Percentiles rank a stretch among this genome's conserved stretches.
Evolutionary conservation across 1,284 basidiomycete species (phyloP).

Genomic region (Ganoderma meredithae): DNA sequence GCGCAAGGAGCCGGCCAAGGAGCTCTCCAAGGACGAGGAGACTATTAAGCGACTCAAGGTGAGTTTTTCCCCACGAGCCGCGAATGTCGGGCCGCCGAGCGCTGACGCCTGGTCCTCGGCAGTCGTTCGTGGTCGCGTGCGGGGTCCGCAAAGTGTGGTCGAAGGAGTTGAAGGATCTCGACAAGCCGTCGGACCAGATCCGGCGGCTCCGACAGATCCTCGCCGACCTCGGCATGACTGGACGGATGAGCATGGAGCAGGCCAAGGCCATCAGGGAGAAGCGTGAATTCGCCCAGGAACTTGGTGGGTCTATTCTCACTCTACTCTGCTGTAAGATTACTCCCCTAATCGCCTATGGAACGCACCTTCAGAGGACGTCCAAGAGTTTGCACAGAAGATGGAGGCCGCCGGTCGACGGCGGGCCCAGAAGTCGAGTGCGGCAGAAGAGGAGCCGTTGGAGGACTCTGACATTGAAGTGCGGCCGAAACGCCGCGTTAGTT

Average conservation of each 20-base stretch:
- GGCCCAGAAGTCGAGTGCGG: conserved; percentile 26
- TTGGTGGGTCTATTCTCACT: conserved; percentile 58
- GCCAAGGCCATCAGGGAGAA: conserved; percentile 76
- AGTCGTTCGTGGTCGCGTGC: conserved; percentile 79
- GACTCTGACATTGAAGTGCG: conserved; percentile 42
- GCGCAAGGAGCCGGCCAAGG: conserved; percentile 36
- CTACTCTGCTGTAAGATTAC: neutral
- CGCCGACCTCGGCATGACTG: conserved; percentile 79
- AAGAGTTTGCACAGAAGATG: conserved; percentile 56
- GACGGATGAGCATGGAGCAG: conserved; percentile 79
- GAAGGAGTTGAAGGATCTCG: conserved; percentile 73
- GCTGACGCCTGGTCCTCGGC: neutral
- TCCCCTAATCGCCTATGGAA: neutral
- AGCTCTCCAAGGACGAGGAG: conserved; percentile 45
- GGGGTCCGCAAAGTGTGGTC: conserved; percentile 85
- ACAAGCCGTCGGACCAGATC: conserved; percentile 70
- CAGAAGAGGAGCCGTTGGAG: conserved; percentile 41
- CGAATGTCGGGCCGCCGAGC: neutral
- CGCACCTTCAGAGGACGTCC: conserved; percentile 63
- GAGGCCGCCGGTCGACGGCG: conserved; percentile 35
- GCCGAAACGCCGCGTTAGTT: conserved; percentile 45
- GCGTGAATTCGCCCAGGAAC: conserved; percentile 80
- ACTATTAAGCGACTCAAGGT: conserved; percentile 48
- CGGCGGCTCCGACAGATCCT: conserved; percentile 70
- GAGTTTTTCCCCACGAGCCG: neutral